Base-by-base conservation (phyloP, 106 monocot species). In the Ottelia alismoides region DNA sequence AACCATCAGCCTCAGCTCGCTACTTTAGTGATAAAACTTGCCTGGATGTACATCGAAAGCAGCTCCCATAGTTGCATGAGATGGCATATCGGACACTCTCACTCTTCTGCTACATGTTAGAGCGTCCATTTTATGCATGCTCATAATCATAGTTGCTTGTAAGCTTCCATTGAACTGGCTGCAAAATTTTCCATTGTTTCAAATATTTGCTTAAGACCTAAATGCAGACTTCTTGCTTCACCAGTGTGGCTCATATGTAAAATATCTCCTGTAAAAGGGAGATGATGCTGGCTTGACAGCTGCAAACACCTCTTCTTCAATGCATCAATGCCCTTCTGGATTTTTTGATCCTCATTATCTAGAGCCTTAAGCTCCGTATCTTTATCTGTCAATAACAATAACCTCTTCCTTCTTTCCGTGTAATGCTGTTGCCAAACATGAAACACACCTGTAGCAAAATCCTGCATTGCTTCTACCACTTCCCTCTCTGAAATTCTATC, bases 401-500 rank as follows among this genome's bases (percentile, higher is more conserved):
- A 59, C 28, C 31, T 57, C 19, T 20, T 16, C 22, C 65, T 56
- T 12, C 56, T 61, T 27, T 57, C 70, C 10, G 70, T 70, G 25
- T 45, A 54, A 20, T 76, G 66, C 27, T 71, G 62, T 45, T 79
- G 65, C 78, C 78, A 82, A 22, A 82, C 46, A 24, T 61, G 76
- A 53, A 67, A 44, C 14, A 92, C 27, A 43, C 31, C 68, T 20
- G 68, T 24, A 9, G 82, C 67, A 58, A 79, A 86, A 58, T 66
- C 59, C 56, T 71, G 51, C 73, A 86, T 79, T 12, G 76, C 52
- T 21, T 66, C 71, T 45, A 92, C n/a, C 17, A 68, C 59, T 51
- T 68, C 68, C 20, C 3, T 12, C 56, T 89, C 96, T 22, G 81
- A 81, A 27, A 76, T 61, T 57, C 55, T 67, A 25, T 78, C 85